A percentile compares a stretch with the other conserved stretches of the same genome.
Conservation (phyloP, 2,329 filamentous ascomycete species). For the Aspergillus versicolor region DNA sequence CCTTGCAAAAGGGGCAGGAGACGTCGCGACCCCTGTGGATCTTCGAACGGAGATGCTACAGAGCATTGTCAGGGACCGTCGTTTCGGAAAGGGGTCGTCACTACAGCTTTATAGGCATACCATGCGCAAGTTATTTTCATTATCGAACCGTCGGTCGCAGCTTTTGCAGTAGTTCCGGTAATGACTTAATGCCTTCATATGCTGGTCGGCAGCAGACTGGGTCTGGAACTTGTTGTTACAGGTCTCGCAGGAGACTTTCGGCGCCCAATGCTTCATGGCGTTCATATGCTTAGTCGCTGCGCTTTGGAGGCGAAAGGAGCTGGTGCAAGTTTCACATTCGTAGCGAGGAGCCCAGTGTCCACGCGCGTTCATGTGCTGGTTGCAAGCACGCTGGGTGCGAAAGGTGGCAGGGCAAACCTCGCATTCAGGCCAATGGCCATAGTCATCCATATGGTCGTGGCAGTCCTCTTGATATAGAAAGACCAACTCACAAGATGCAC, state of each 20-base stretch:
- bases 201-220: slow-evolving; percentile 19
- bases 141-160: slow-evolving; percentile 33
- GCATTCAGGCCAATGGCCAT: slow-evolving; percentile 4
- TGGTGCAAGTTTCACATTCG: slow-evolving; percentile 32
- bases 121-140: slow-evolving; percentile 31
- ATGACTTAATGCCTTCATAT: slow-evolving; percentile 28
- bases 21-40: slow-evolving; percentile 49
- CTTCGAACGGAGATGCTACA: slow-evolving; percentile 56
- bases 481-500: not conserved
- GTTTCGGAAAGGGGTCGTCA: not conserved
- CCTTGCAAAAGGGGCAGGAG: slow-evolving; percentile 55
- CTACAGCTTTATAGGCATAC: slow-evolving; percentile 15
- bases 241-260: slow-evolving; percentile 26
- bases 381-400: not conserved
- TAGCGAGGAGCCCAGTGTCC: slow-evolving; percentile 20
- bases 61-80: not conserved
- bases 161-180: slow-evolving; percentile 30
- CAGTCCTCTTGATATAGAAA: not conserved
- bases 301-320: slow-evolving; percentile 22
- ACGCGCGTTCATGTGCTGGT: slow-evolving; percentile 22
- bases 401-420: slow-evolving; percentile 17
- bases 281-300: slow-evolving; percentile 34
- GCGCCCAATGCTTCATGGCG: slow-evolving; percentile 27
- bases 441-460: not conserved
- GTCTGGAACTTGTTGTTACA: slow-evolving; percentile 23